Evolutionary conservation across 2,329 filamentous ascomycete species (phyloP), one percentile per base, ranked within the genome.

Genomic region (Colletotrichum australisinense): DNA sequence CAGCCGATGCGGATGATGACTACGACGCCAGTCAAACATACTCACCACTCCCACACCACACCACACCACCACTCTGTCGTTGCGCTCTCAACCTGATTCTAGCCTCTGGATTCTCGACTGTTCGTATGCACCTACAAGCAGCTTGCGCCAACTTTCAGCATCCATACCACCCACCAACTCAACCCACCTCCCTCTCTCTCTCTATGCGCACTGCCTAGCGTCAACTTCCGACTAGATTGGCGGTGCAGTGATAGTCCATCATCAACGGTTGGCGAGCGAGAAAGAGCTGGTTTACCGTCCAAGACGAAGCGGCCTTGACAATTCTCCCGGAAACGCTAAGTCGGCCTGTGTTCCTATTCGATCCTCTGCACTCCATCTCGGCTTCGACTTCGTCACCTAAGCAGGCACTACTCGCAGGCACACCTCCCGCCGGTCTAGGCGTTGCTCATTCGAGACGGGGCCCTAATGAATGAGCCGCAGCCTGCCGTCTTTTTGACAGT

Each of bases 171-270:
- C 65, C 49, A 57, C 56, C 62, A 49, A 42, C 55, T 30, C 58
- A 57, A 57, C 59, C 65, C 65, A 69, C 38, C 28, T 38, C 53
- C 30, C 14, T 19, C 30, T 28, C 14, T 19, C 22, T 28, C n/a
- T 32, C 28, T 35, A 4, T 35, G 32, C 11, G 9, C 49, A 46
- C 28, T 28, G 24, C 14, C 46, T 59, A 58, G 32, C 46, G 60
- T 60, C 24, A 26, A 70, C 42, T 57, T 65, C 22, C 28, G 67
- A 55, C 52, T 35, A 38, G 52, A 38, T 69, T 58, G 65, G 64
- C 58, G 63, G 64, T 69, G 52, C 57, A 42, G 38, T 19, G 16
- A 28, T 38, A 59, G 63, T 63, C 49, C 65, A 69, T 63, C 63
- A 26, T 32, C 35, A 58, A 46, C 42, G 16, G 38, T 58, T 35